Evolutionary conservation across 2,329 filamentous ascomycete genomes (phyloP).

Genomic region (Chrysosporium queenslandicum): DNA sequence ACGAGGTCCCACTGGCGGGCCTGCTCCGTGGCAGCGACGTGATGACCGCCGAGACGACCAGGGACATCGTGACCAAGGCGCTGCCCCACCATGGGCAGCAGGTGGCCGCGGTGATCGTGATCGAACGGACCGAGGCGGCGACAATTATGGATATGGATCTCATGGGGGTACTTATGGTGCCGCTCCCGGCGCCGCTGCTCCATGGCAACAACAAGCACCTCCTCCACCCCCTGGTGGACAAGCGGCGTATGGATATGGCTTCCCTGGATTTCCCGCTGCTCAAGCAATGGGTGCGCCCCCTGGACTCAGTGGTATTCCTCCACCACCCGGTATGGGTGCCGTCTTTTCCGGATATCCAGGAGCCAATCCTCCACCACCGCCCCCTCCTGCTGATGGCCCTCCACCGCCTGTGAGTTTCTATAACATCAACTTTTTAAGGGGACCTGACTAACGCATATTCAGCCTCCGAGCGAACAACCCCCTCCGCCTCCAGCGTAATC

Average conservation of each 20-base stretch:
- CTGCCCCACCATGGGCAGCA: slow-evolving; percentile 26
- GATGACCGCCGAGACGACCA: slow-evolving; percentile 49
- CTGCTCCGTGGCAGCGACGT: slow-evolving; percentile 64
- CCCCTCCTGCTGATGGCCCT: slow-evolving; percentile 35
- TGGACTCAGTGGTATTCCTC: slow-evolving; percentile 47
- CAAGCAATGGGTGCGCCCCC: slow-evolving; percentile 46
- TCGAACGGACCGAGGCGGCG: slow-evolving; percentile 34
- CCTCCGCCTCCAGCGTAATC: slow-evolving; percentile 44
- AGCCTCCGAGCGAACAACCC: slow-evolving; percentile 46
- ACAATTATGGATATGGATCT: slow-evolving; percentile 26
- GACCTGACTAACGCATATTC: slow-evolving; percentile 19
- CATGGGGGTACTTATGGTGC: slow-evolving; percentile 19
- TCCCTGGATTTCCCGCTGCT: slow-evolving; percentile 39
- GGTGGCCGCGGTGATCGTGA: slow-evolving; percentile 25
- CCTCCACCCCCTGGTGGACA: slow-evolving; percentile 30
- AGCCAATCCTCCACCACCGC: slow-evolving; percentile 32
- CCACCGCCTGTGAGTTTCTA: slow-evolving; percentile 33
- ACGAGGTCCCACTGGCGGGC: slow-evolving; percentile 64
- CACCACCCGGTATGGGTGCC: slow-evolving; percentile 41
- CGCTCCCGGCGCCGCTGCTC: slow-evolving; percentile 38
- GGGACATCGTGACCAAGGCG: slow-evolving; percentile 15
- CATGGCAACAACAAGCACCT: slow-evolving; percentile 53
- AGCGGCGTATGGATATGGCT: slow-evolving; percentile 49
- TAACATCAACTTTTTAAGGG: not conserved
- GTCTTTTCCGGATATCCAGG: slow-evolving; percentile 30